Evolutionary conservation across 352 stramenopile genomes (phyloP).

Genomic region (Pythium pyrilobum): DNA sequence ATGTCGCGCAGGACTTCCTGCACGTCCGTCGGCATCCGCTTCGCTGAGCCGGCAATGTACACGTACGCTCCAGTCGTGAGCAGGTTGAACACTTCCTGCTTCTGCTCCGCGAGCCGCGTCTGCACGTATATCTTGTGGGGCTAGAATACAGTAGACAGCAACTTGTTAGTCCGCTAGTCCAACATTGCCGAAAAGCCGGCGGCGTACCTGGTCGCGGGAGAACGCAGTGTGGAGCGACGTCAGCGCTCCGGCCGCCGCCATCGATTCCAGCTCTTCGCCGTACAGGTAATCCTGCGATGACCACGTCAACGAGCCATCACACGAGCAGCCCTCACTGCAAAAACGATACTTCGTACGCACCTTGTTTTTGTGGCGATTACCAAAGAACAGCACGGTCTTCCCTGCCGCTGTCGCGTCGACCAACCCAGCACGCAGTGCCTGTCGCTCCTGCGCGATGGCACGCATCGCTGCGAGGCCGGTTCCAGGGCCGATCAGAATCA

Average conservation of each 20-base stretch:
- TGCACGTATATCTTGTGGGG: conserved; percentile 91
- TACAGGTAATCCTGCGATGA: conserved; percentile 85
- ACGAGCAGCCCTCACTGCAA: neutral
- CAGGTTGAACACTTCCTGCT: conserved; percentile 61
- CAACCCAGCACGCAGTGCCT: conserved; percentile 35
- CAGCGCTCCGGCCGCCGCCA: conserved; percentile 49
- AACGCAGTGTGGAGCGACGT: conserved; percentile 84
- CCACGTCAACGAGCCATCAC: neutral
- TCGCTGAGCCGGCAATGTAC: conserved; percentile 88
- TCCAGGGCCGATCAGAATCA: conserved; percentile 89
- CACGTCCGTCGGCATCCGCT: conserved; percentile 90
- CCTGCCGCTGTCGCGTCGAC: conserved; percentile 9
- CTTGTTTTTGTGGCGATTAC: conserved; percentile 80
- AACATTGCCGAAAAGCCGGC: too few species aligned
- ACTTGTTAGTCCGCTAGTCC: neutral
- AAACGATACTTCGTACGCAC: conserved; percentile 16
- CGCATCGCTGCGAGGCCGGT: conserved; percentile 90
- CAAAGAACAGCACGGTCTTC: conserved; percentile 78
- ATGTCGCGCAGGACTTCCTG: conserved; percentile 87
- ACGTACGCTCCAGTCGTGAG: conserved; percentile 65
- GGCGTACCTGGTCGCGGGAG: conserved; percentile 80
- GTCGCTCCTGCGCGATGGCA: conserved; percentile 81
- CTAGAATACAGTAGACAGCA: conserved; percentile 15
- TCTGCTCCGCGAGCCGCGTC: conserved; percentile 79
- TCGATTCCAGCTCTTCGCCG: conserved; percentile 53